Conservation (phyloP, 192 early-diverging fungal species). For the Obelidium mucronatum region DNA sequence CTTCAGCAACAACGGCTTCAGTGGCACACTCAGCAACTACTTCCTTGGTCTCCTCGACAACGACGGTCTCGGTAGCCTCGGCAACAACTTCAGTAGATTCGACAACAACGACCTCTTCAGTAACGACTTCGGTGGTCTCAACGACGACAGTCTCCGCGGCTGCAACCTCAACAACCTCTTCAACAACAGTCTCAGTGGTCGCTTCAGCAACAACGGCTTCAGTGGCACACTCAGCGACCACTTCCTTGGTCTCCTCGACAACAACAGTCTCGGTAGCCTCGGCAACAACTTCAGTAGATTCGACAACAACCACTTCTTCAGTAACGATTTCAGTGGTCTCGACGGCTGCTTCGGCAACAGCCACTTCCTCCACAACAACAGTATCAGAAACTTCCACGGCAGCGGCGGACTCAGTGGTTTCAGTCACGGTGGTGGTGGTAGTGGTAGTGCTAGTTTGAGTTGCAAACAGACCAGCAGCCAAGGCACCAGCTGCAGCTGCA, state of each 20-base stretch:
- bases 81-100: conserved; percentile 13
- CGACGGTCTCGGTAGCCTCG: conserved; percentile 7
- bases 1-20: not conserved
- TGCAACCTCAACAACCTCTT: not conserved
- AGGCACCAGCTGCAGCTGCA: not conserved
- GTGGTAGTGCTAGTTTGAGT: too few species aligned
- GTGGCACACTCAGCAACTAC: not conserved
- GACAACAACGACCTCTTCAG: too few species aligned
- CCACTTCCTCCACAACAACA: not conserved
- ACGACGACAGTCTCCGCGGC: conserved; percentile 11
- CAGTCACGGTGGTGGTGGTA: not conserved
- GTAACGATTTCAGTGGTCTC: not conserved
- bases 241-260: not conserved
- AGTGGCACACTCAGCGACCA: not conserved
- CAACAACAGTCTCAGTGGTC: conserved; percentile 4
- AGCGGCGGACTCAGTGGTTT: not conserved
- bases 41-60: not conserved
- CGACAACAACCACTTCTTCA: not conserved
- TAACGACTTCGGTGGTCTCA: conserved; percentile 1
- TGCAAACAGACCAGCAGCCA: not conserved
- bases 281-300: not conserved
- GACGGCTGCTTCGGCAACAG: not conserved
- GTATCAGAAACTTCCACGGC: not conserved
- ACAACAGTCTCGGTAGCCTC: not conserved
- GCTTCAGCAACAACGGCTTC: not conserved